phyloP scores from a whole-genome alignment of 176 grass and related monocot species.

The Typha latifolia region DNA sequence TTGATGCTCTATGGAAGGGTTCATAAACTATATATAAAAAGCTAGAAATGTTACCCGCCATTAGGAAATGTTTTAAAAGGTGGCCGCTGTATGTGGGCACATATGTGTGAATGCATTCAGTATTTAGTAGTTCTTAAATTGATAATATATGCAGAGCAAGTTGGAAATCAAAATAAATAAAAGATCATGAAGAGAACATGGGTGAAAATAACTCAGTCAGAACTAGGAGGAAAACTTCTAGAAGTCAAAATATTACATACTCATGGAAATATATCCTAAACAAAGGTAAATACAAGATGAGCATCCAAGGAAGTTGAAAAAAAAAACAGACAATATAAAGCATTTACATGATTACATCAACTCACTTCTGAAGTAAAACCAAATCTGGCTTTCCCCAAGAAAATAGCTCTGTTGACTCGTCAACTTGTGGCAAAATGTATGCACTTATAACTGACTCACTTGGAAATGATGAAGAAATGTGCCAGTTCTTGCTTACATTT shows the following conservation, averaged over 20 bases:
- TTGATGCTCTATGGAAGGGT: background rate
- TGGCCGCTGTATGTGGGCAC: too few species aligned
- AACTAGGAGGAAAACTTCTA: too few species aligned
- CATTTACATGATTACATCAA: constrained; percentile 20
- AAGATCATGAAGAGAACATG: too few species aligned
- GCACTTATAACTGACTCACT: constrained; percentile 63
- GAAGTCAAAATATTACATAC: too few species aligned
- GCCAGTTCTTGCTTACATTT: constrained; percentile 98
- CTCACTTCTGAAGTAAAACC: constrained; percentile 75
- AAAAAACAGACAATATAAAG: background rate
- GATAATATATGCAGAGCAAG: too few species aligned
- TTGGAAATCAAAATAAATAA: too few species aligned
- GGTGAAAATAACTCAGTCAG: too few species aligned
- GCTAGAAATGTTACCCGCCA: background rate
- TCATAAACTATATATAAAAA: background rate
- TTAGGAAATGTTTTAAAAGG: background rate
- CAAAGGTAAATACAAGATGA: background rate
- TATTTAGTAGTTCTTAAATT: too few species aligned
- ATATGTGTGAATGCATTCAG: too few species aligned
- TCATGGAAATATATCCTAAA: background rate
- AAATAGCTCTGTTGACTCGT: constrained; percentile 71
- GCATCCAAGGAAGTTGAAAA: background rate
- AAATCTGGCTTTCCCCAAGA: constrained; percentile 94
- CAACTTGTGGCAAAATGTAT: constrained; percentile 78
- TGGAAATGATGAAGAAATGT: constrained; percentile 77